Base-by-base conservation (phyloP, 2,329 filamentous ascomycete species). In the Drechslerella stenobrocha region DNA sequence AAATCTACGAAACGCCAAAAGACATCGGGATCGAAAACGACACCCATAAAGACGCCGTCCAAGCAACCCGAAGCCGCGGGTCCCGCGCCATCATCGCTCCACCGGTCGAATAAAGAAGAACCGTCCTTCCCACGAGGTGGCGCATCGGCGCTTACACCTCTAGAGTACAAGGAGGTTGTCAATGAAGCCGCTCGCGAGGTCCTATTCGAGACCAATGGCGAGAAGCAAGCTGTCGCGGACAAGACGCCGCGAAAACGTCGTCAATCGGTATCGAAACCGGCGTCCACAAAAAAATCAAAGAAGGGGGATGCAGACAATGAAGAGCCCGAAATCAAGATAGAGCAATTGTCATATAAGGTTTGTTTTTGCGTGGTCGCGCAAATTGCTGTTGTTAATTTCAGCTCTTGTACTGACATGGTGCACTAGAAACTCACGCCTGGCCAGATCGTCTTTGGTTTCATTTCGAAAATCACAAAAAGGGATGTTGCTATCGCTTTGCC, bases 131-230 rank as follows among this genome's bases (percentile, higher is more conserved):
- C 93, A 72, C 85, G 93, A 81, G 93, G 93, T 58, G 95, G 93
- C 42, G 92, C 85, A 53, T 95, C 89, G 75, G 82, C 96, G 52
- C 79, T 98, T 75, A 96, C 93, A 1, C 91, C 93, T 18, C 80
- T 98, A 52, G 93, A 98, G 76, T 88, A 95, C 75, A 96, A 96
- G 79, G 90, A 97, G 77, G 97, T 98, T 70, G 87, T 93, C 74
- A 87, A 95, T 63, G 88, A 97, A 77, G 93, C 93, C 45, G 93
- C 88, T 75, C 86, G 87, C 73, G 93, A 98, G 80, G 93, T 91
- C 37, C 80, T 95, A 35, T 93, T 92, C 75, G 93, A 97, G 77
- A 87, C 95, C 73, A 83, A 83, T 47, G 78, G 79, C 51, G 80
- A 81, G 59, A 77, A 78, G 42, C 75, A 77, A 24, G 79, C 79